Evolutionary conservation across 176 grass and related monocot species (phyloP).

Genomic region (Juncus effusus): DNA sequence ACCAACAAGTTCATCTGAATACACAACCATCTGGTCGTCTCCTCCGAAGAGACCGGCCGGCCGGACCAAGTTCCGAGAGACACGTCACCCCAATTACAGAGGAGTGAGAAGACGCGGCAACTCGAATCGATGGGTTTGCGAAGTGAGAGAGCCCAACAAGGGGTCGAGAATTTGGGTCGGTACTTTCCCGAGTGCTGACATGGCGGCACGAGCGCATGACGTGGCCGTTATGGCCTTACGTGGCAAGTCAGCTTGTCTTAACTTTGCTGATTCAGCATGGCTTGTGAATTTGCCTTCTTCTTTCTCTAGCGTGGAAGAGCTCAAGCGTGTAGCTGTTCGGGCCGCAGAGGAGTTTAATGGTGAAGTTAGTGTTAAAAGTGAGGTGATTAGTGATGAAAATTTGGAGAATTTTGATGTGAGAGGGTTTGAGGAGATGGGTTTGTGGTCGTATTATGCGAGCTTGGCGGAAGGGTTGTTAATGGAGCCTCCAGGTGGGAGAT

Average conservation of each 20-base stretch:
- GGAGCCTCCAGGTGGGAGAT: background rate
- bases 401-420: background rate
- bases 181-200: slow-evolving; percentile 53
- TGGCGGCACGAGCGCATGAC: slow-evolving; percentile 66
- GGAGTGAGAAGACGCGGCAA: slow-evolving; percentile 52
- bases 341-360: slow-evolving; percentile 36
- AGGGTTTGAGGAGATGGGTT: slow-evolving; percentile 27
- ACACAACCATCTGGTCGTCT: slow-evolving; percentile 7
- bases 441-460: slow-evolving; percentile 19
- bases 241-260: slow-evolving; percentile 33
- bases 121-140: slow-evolving; percentile 61
- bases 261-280: slow-evolving; percentile 62
- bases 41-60: slow-evolving; percentile 58
- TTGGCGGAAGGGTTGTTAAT: slow-evolving; percentile 12
- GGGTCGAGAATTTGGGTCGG: slow-evolving; percentile 70
- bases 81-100: slow-evolving; percentile 68
- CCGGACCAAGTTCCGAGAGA: slow-evolving; percentile 79
- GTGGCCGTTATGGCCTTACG: slow-evolving; percentile 42
- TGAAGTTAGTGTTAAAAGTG: too few species aligned
- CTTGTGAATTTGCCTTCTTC: slow-evolving; percentile 31
- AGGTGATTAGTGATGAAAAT: too few species aligned
- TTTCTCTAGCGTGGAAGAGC: slow-evolving; percentile 24
- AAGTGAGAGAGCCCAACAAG: slow-evolving; percentile 58
- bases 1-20: background rate
- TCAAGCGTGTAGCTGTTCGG: slow-evolving; percentile 35